phyloP scores from a whole-genome alignment of 2,329 filamentous ascomycete species.

The Trichoderma arundinaceum region DNA sequence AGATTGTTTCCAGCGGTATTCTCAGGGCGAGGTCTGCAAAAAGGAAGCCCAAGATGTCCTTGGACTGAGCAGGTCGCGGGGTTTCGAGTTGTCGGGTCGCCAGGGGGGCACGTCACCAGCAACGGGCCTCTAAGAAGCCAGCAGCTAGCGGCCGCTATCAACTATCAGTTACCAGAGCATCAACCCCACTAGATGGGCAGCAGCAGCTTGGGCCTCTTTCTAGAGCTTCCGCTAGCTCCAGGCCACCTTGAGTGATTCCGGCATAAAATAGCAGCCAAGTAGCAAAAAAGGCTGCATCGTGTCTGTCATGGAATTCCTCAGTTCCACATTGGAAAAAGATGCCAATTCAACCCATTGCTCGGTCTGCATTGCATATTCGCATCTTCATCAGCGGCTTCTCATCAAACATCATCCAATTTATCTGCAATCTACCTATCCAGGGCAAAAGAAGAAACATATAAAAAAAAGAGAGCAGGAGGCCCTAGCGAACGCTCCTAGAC shows the following conservation, averaged over 20 bases:
- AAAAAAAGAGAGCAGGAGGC: not conserved
- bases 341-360: too few relatives aligned
- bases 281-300: too few relatives aligned
- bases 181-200: constrained; percentile 10
- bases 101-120: constrained; percentile 29
- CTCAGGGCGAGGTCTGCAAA: constrained; percentile 6
- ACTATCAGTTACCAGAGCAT: not conserved
- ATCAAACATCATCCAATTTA: constrained; percentile 22
- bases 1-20: not conserved
- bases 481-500: not conserved
- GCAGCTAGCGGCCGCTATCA: constrained; percentile 11
- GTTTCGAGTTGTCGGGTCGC: constrained; percentile 22
- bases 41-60: constrained; percentile 12
- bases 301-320: not conserved
- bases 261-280: too few relatives aligned
- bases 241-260: too few relatives aligned
- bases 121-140: constrained; percentile 17
- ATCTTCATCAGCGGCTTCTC: not conserved
- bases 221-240: not conserved
- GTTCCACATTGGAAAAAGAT: not conserved
- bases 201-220: too few relatives aligned
- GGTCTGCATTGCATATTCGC: not conserved
- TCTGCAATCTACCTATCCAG: constrained; percentile 17
- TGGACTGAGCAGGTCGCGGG: constrained; percentile 12
- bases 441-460: not conserved